A percentile compares a stretch with the other conserved stretches of the same genome.
Conservation (phyloP, 75 land plant genomes). For the Cryptomeria japonica region DNA sequence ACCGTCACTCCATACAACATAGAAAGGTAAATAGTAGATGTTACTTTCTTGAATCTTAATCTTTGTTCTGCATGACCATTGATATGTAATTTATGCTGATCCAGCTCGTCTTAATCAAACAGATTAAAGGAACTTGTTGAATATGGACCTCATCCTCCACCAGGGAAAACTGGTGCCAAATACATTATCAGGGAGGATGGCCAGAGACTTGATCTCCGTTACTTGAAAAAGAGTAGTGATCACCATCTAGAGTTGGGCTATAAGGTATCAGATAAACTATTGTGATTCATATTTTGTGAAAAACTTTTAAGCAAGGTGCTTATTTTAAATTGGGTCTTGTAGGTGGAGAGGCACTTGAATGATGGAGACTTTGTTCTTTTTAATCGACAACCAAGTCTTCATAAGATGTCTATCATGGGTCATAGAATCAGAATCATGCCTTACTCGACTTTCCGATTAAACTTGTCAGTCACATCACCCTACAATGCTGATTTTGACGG, state of each 20-base stretch:
- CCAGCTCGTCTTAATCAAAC: conserved; percentile 1
- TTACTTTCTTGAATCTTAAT: neutral
- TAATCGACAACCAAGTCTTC: conserved; percentile 96
- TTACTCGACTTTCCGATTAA: conserved; percentile 93
- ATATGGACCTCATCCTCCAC: conserved; percentile 99
- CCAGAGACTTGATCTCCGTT: conserved; percentile 93
- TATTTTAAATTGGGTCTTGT: conserved; percentile 8
- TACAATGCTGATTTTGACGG: conserved; percentile 99
- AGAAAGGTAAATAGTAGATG: conserved; percentile 52
- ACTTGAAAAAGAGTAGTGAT: conserved; percentile 94
- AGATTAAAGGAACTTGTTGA: conserved; percentile 97
- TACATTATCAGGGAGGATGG: conserved; percentile 98
- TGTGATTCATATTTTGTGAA: neutral
- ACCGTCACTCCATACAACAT: conserved; percentile 99
- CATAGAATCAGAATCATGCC: conserved; percentile 98
- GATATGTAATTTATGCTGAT: neutral
- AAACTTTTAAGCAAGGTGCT: neutral
- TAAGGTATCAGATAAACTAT: conserved; percentile 42
- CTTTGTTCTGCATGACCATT: neutral
- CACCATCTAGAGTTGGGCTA: conserved; percentile 97
- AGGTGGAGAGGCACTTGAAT: conserved; percentile 95
- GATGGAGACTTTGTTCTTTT: conserved; percentile 99
- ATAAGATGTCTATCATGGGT: conserved; percentile 99
- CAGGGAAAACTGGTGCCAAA: conserved; percentile 94
- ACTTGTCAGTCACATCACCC: conserved; percentile 96